Conservation (phyloP, 2,329 filamentous ascomycete species). For the Tympanopsis confertula region DNA sequence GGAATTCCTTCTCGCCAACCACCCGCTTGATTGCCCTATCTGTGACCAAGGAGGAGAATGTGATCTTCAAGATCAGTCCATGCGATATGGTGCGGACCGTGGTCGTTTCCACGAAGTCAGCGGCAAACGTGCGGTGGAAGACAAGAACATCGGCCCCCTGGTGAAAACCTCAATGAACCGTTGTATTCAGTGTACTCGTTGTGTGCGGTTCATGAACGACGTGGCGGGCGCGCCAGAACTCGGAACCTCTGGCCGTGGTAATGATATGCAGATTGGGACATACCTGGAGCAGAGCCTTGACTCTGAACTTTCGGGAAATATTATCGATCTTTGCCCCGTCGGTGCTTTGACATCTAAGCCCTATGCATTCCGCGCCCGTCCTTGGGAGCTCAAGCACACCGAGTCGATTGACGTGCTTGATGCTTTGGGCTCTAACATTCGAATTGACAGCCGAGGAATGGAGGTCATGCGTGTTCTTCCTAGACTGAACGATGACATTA, state of each 20-base stretch:
- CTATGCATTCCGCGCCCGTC: slow-evolving; percentile 90
- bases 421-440: slow-evolving; percentile 84
- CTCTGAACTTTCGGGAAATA: slow-evolving; percentile 89
- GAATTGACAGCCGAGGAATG: slow-evolving; percentile 81
- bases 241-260: slow-evolving; percentile 87
- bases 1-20: slow-evolving; percentile 95
- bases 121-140: slow-evolving; percentile 95
- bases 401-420: slow-evolving; percentile 94
- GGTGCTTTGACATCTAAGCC: slow-evolving; percentile 94
- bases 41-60: slow-evolving; percentile 99
- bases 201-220: slow-evolving; percentile 95
- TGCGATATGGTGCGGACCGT: slow-evolving; percentile 93
- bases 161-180: slow-evolving; percentile 99
- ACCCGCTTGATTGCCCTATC: slow-evolving; percentile 90
- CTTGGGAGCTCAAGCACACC: slow-evolving; percentile 93
- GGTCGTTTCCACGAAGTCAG: slow-evolving; percentile 92
- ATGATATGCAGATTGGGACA: slow-evolving; percentile 94
- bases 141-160: slow-evolving; percentile 96
- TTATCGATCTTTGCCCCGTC: slow-evolving; percentile 96
- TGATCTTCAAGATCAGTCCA: slow-evolving; percentile 97
- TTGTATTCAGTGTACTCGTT: slow-evolving; percentile 98
- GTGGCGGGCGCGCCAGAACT: slow-evolving; percentile 91
- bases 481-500: slow-evolving; percentile 90
- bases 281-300: slow-evolving; percentile 92
- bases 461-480: slow-evolving; percentile 94